Conservation (phyloP, 2,329 filamentous ascomycete genomes). For the Fusarium protoensiforme region DNA sequence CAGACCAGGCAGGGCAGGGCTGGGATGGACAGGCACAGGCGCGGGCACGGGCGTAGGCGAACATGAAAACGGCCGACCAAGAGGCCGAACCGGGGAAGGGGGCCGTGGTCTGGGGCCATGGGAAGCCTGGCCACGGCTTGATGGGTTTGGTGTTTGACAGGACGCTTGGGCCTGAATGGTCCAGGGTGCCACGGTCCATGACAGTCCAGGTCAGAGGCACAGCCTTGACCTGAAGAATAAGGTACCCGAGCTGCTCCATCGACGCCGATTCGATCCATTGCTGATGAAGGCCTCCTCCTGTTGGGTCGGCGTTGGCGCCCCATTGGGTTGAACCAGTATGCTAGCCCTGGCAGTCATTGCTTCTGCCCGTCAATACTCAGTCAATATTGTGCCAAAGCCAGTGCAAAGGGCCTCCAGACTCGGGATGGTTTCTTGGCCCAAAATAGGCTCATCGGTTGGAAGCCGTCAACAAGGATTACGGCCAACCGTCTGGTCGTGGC, state of each 20-base stretch:
- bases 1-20: background rate
- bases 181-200: conserved; percentile 21
- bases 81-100: conserved; percentile 40
- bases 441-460: background rate
- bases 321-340: conserved; percentile 15
- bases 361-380: conserved; percentile 14
- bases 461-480: conserved; percentile 6
- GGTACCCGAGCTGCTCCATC: background rate
- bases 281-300: conserved; percentile 8
- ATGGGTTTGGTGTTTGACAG: conserved; percentile 38
- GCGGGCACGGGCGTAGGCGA: conserved; percentile 25
- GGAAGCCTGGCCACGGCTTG: conserved; percentile 30
- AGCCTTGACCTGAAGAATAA: conserved; percentile 4
- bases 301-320: conserved; percentile 18
- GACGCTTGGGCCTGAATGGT: conserved; percentile 39
- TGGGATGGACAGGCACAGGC: conserved; percentile 15
- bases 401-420: background rate
- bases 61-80: conserved; percentile 41
- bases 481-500: background rate
- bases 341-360: conserved; percentile 22
- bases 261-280: background rate
- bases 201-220: conserved; percentile 12
- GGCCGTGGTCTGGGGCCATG: conserved; percentile 22
- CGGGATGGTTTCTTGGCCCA: background rate
- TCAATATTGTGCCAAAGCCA: conserved; percentile 7